Conservation (phyloP, 202 grass and related monocot genomes). For the Digitaria exilis region DNA sequence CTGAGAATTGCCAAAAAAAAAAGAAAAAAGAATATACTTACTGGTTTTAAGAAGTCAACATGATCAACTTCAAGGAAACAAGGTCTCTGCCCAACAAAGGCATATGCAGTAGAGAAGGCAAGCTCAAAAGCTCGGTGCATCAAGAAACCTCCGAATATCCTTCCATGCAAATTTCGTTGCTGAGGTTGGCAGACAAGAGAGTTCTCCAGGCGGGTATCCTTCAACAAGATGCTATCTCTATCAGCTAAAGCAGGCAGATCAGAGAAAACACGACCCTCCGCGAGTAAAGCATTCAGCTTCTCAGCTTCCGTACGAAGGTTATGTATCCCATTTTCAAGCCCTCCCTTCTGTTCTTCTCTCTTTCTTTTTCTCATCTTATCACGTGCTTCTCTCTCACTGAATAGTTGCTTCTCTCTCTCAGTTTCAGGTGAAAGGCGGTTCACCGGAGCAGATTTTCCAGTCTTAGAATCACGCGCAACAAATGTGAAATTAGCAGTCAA, state of each 20-base stretch:
- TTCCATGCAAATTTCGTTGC: slow-evolving; percentile 83
- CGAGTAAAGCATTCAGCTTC: slow-evolving; percentile 56
- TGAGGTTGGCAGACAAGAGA: slow-evolving; percentile 92
- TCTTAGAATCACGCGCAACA: slow-evolving; percentile 82
- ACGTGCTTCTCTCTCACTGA: slow-evolving; percentile 61
- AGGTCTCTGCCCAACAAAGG: slow-evolving; percentile 82
- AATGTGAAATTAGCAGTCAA: slow-evolving; percentile 93
- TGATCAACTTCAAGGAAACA: slow-evolving; percentile 96
- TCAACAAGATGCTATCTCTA: slow-evolving; percentile 81
- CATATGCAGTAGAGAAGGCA: slow-evolving; percentile 92
- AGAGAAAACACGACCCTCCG: slow-evolving; percentile 86
- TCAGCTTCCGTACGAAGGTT: slow-evolving; percentile 56
- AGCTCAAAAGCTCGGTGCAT: slow-evolving; percentile 97
- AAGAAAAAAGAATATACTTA: slow-evolving; percentile 54
- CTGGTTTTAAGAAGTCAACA: slow-evolving; percentile 95
- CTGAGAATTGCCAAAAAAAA: background rate
- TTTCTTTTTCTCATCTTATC: slow-evolving; percentile 86
- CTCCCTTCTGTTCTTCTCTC: slow-evolving; percentile 72
- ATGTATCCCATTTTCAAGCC: slow-evolving; percentile 49
- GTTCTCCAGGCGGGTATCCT: slow-evolving; percentile 74
- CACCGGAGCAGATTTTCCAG: slow-evolving; percentile 81
- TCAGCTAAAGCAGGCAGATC: slow-evolving; percentile 87
- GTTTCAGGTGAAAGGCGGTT: slow-evolving; percentile 87
- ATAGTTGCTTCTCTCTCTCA: slow-evolving; percentile 69
- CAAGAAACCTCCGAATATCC: slow-evolving; percentile 98